phyloP scores from a whole-genome alignment of 805 yeast genomes.

The Naumovozyma baii region DNA sequence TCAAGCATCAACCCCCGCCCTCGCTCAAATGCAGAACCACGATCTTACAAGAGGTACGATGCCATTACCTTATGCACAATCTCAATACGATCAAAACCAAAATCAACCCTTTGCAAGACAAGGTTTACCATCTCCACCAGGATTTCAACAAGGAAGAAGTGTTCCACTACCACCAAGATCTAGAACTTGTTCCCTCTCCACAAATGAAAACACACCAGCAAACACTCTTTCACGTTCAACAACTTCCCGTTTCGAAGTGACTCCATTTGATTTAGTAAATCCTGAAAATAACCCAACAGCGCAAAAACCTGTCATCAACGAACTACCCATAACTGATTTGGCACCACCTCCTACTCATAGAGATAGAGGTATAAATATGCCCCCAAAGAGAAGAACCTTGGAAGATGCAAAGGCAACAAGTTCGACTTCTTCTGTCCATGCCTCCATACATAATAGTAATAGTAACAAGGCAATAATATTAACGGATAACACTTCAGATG shows the following conservation, averaged over 20 bases:
- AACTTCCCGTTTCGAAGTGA: constrained; percentile 10
- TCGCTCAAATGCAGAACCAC: constrained; percentile 5
- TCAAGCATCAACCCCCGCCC: too few species aligned
- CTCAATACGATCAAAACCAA: constrained; percentile 2
- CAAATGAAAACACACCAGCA: neutral
- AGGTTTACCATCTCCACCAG: constrained; percentile 5
- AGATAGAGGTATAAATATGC: constrained; percentile 10
- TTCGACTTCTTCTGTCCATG: neutral
- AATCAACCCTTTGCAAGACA: constrained; percentile 4
- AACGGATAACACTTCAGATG: neutral
- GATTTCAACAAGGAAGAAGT: neutral
- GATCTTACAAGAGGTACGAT: constrained; percentile 6
- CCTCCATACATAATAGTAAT: neutral
- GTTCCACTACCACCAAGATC: constrained; percentile 1
- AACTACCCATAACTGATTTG: constrained; percentile 11
- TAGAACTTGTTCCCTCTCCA: constrained; percentile 3
- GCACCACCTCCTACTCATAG: constrained; percentile 28
- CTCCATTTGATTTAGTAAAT: constrained; percentile 14
- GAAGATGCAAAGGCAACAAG: neutral
- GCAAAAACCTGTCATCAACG: constrained; percentile 6
- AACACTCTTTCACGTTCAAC: too few species aligned
- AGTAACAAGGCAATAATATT: neutral
- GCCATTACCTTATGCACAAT: constrained; percentile 3
- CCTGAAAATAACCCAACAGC: constrained; percentile 8
- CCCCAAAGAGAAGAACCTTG: neutral